Evolutionary conservation across 1,284 basidiomycete species (phyloP).

Genomic region (Tranzscheliella williamsii): DNA sequence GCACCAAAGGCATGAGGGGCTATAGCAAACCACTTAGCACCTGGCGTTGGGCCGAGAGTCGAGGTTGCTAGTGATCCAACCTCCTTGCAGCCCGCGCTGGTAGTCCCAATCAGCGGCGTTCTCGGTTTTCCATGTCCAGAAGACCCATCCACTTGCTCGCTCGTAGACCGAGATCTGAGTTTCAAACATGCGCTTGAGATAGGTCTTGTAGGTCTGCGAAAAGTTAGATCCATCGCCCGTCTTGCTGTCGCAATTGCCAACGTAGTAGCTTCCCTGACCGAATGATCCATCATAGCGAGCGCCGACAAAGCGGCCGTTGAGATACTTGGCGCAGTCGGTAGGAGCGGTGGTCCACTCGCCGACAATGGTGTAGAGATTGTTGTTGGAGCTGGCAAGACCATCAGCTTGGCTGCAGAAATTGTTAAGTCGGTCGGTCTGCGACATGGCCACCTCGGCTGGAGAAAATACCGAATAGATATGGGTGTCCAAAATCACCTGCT

Average conservation of each 20-base stretch:
- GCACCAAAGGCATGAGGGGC: too few relatives aligned
- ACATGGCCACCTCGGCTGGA: constrained; percentile 24
- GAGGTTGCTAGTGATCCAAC: constrained; percentile 51
- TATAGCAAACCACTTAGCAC: constrained; percentile 17
- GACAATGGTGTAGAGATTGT: constrained; percentile 52
- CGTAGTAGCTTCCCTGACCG: constrained; percentile 52
- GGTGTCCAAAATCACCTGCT: constrained; percentile 75
- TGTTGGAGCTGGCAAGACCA: constrained; percentile 29
- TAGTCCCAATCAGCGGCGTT: constrained; percentile 60
- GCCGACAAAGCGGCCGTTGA: constrained; percentile 70
- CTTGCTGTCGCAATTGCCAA: constrained; percentile 75
- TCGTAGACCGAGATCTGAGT: constrained; percentile 68
- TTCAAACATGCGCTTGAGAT: constrained; percentile 81
- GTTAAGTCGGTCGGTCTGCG: constrained; percentile 39
- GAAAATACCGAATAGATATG: constrained; percentile 59
- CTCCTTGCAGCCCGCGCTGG: constrained; percentile 52
- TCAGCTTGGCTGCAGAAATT: constrained; percentile 41
- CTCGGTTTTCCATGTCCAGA: constrained; percentile 78
- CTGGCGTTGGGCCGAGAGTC: constrained; percentile 33
- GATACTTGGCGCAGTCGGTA: constrained; percentile 83
- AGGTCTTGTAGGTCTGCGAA: constrained; percentile 77
- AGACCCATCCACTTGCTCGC: constrained; percentile 71
- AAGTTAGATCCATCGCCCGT: constrained; percentile 76
- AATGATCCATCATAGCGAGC: constrained; percentile 79
- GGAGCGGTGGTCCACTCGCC: constrained; percentile 65